A percentile compares a stretch with the other conserved stretches of the same genome.
phyloP scores from a whole-genome alignment of 805 yeast species.

The Saccharomycopsis schoenii region DNA sequence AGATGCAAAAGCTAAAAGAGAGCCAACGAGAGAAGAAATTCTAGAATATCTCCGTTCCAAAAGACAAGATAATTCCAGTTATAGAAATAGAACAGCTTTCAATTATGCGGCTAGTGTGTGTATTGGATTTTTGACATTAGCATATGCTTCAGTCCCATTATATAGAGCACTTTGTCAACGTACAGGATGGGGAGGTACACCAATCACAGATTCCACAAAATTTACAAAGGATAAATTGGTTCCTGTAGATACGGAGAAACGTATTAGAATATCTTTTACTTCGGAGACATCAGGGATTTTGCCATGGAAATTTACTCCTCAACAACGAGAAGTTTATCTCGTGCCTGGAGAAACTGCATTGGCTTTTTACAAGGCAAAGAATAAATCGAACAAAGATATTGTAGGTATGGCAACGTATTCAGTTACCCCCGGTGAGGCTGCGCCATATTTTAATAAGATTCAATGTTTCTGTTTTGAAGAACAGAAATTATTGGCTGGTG shows the following conservation, averaged over 20 bases:
- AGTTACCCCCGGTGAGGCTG: slow-evolving; percentile 92
- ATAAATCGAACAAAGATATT: slow-evolving; percentile 75
- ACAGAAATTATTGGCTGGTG: slow-evolving; percentile 87
- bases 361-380: slow-evolving; percentile 90
- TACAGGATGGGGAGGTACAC: slow-evolving; percentile 95
- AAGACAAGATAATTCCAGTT: slow-evolving; percentile 2
- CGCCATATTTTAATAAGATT: slow-evolving; percentile 92
- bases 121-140: slow-evolving; percentile 58
- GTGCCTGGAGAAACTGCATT: slow-evolving; percentile 97
- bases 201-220: slow-evolving; percentile 71
- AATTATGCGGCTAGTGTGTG: slow-evolving; percentile 14
- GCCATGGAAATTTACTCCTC: slow-evolving; percentile 94
- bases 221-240: slow-evolving; percentile 81
- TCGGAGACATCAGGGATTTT: slow-evolving; percentile 83
- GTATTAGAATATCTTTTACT: slow-evolving; percentile 78
- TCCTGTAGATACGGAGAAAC: slow-evolving; percentile 77
- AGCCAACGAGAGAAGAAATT: slow-evolving; percentile 8
- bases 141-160: slow-evolving; percentile 88
- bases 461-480: slow-evolving; percentile 99
- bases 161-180: slow-evolving; percentile 87
- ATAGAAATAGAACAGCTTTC: slow-evolving; percentile 13
- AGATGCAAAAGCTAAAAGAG: background rate
- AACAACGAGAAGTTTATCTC: slow-evolving; percentile 84
- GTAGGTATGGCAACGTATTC: slow-evolving; percentile 98
- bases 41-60: slow-evolving; percentile 11